Evolutionary conservation across 192 early-diverging fungal species (phyloP), one percentile per base, ranked within the genome.

Genomic region (Coemansia sp.): DNA sequence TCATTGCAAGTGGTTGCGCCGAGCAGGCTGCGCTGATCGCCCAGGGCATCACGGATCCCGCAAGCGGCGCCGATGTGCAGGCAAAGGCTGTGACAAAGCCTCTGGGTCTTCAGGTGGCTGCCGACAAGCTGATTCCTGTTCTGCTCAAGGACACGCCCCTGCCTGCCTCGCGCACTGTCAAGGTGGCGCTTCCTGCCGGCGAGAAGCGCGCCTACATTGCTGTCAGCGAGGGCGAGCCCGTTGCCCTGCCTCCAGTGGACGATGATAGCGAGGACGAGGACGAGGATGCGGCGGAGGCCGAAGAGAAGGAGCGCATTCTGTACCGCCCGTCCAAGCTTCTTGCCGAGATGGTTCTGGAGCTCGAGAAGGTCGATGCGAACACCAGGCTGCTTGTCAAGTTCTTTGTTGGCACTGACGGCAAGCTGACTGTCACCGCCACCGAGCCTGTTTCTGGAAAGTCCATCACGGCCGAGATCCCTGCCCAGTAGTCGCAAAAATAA

Each of bases 1-100:
- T 95, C 18, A 91, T 97, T 54, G 88, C 94, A 18, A 82, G 85
- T 69, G 97, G 96, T 16, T 95, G 93, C 78, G 95, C 94, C 22
- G 88, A 88, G 66, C 97, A 99, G 84, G 95, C 89, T 16, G 87
- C 87, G 22, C 86, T 97, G 52, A 85, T 90, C 61, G 80, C 87
- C 61, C 86, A 85, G 69, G 66, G 71, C 66, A 71, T 65, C 37
- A 66, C 68, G n/a, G 46, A 67, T 16, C 66, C 40, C 5, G 15
- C 39, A 0, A 10, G 16, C 10, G 52, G 63, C 21, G 56, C 52
- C 9, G 22, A 22, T 12, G 67, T 69, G n/a, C 41, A 54, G 62
- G 62, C 72, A 16, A 55, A 56, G 7, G 82, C 79, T 40, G 60
- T 84, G 58, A 79, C 83, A 42, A 87, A 95, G 76, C 85, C 85